Percentiles rank a stretch among this genome's conserved stretches.
Conservation (phyloP, 345 rosid genomes). For the Aegle marmelos region DNA sequence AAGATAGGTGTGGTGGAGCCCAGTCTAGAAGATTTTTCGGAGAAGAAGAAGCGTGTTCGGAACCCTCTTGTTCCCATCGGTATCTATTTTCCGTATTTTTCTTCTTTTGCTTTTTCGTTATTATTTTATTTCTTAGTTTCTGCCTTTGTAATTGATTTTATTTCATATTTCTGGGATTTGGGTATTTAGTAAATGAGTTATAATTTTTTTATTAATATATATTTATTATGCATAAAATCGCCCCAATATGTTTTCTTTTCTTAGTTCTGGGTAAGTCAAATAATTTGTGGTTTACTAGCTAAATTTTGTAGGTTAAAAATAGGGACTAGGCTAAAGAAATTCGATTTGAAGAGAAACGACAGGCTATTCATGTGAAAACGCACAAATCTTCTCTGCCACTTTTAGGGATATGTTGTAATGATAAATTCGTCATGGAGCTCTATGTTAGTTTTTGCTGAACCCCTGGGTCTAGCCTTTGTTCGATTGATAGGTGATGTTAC, state of each 20-base stretch:
- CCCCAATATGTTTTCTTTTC: background rate
- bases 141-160: background rate
- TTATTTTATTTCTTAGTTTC: background rate
- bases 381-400: background rate
- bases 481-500: background rate
- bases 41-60: slow-evolving; percentile 58
- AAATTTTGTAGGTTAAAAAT: background rate
- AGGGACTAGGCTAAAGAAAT: background rate
- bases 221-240: background rate
- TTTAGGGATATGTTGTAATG: background rate
- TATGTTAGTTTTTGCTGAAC: background rate
- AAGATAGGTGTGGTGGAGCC: slow-evolving; percentile 50
- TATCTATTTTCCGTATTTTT: slow-evolving; percentile 2
- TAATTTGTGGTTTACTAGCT: background rate
- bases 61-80: slow-evolving; percentile 82
- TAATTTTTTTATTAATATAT: background rate
- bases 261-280: background rate
- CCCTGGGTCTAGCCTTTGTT: background rate
- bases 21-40: slow-evolving; percentile 47
- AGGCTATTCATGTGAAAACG: background rate
- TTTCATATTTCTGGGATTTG: background rate
- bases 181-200: background rate
- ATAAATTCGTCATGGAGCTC: background rate
- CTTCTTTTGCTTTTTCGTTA: background rate
- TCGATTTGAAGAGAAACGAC: background rate